phyloP scores from a whole-genome alignment of 2,329 filamentous ascomycete genomes.

The Botrytis aclada region DNA sequence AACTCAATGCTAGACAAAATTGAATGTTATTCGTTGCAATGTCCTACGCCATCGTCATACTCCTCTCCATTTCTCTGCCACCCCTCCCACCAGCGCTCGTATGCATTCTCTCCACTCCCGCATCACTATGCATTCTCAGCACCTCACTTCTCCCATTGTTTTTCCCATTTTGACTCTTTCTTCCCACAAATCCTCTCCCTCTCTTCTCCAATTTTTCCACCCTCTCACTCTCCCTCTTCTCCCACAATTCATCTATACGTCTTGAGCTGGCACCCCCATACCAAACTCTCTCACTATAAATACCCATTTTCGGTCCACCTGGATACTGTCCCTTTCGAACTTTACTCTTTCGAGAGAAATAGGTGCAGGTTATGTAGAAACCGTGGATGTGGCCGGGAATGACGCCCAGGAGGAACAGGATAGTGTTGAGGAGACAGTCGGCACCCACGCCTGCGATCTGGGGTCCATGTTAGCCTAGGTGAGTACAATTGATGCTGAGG shows the following conservation, averaged over 20 bases:
- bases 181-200: slow-evolving; percentile 1
- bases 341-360: slow-evolving; percentile 67
- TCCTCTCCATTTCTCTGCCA: neutral
- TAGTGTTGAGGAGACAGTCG: slow-evolving; percentile 31
- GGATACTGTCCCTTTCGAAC: slow-evolving; percentile 52
- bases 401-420: slow-evolving; percentile 31
- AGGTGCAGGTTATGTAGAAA: slow-evolving; percentile 62
- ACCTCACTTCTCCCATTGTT: neutral
- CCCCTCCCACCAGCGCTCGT: neutral
- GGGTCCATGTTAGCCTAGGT: neutral
- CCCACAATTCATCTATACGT: slow-evolving; percentile 26
- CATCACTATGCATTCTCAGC: slow-evolving; percentile 9
- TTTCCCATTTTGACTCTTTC: neutral
- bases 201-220: neutral
- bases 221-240: slow-evolving; percentile 21
- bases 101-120: neutral
- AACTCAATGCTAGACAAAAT: neutral
- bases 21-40: neutral
- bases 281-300: slow-evolving; percentile 71
- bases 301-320: slow-evolving; percentile 56
- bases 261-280: slow-evolving; percentile 49
- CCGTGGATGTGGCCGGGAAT: slow-evolving; percentile 36
- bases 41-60: neutral
- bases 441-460: slow-evolving; percentile 27
- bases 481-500: too few relatives aligned